A percentile compares a stretch with the other conserved stretches of the same genome.
phyloP scores from a whole-genome alignment of 2,329 filamentous ascomycete genomes.

The Eutypella sp. region DNA sequence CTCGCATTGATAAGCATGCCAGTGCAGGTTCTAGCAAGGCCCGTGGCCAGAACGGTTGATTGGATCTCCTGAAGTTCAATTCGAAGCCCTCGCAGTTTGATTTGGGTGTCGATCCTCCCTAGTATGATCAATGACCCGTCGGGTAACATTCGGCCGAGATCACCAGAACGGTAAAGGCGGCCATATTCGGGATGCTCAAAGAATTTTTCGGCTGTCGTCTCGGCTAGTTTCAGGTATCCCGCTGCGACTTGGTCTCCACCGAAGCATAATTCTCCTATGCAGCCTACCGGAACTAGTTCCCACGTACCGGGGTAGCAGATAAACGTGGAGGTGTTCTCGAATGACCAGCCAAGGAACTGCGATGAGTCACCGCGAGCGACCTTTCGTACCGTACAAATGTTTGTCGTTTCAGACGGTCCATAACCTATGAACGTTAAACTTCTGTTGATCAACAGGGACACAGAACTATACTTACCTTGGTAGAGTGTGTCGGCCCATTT shows the following conservation, averaged over 20 bases:
- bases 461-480: conserved; percentile 46
- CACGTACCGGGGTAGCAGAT: conserved; percentile 47
- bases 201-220: conserved; percentile 62
- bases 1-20: conserved; percentile 52
- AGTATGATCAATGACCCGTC: conserved; percentile 71
- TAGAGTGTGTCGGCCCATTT: conserved; percentile 67
- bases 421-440: conserved; percentile 46
- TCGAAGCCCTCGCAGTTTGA: conserved; percentile 76
- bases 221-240: conserved; percentile 62
- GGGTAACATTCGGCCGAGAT: conserved; percentile 72
- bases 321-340: conserved; percentile 72
- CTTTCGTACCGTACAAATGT: conserved; percentile 73
- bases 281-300: conserved; percentile 60
- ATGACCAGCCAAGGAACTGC: conserved; percentile 70
- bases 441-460: not conserved
- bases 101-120: conserved; percentile 71
- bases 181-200: conserved; percentile 64
- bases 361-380: conserved; percentile 55
- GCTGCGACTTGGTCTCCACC: conserved; percentile 75
- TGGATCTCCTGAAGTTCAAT: conserved; percentile 77
- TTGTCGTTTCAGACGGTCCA: conserved; percentile 80
- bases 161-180: conserved; percentile 75
- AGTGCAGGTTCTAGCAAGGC: conserved; percentile 54
- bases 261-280: conserved; percentile 79
- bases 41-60: conserved; percentile 49